These are phyloP conservation scores for Penicillium sp. DNA, from an alignment of 2,329 filamentous ascomycete genomes.

Conservation along the genomic window DNA sequence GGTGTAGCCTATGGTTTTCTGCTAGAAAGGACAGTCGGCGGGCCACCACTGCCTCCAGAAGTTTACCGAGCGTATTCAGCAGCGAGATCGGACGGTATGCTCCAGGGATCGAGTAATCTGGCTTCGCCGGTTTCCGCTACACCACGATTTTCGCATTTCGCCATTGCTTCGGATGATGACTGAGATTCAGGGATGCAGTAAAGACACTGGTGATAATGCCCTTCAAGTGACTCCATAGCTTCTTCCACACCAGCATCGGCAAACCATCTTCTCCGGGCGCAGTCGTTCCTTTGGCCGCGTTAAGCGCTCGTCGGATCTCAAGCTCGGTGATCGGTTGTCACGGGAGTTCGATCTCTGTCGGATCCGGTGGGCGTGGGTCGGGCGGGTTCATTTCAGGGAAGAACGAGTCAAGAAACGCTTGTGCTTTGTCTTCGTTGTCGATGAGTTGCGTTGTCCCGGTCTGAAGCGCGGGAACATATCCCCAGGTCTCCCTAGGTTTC, in stretches of 20 bases:
- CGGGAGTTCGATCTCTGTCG: too few relatives aligned
- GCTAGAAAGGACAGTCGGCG: neutral
- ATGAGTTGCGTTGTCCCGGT: neutral
- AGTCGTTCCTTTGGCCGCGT: too few relatives aligned
- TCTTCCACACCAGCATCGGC: too few relatives aligned
- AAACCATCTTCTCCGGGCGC: too few relatives aligned
- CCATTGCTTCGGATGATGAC: slow-evolving; percentile 12
- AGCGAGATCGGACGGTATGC: neutral
- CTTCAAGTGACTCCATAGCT: too few relatives aligned
- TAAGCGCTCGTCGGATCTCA: too few relatives aligned
- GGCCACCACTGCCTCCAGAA: neutral
- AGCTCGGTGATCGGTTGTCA: too few relatives aligned
- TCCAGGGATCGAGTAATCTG: neutral
- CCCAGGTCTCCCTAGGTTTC: slow-evolving; percentile 13
- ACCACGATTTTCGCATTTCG: neutral
- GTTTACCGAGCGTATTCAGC: neutral
- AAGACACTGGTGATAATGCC: too few relatives aligned
- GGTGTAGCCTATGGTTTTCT: neutral
- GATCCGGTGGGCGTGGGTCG: neutral
- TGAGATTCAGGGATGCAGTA: neutral
- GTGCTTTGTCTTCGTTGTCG: slow-evolving; percentile 9
- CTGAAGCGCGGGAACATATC: slow-evolving; percentile 10
- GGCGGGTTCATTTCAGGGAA: neutral
- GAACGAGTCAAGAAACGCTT: slow-evolving; percentile 11
- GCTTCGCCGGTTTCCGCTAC: neutral